Base-by-base conservation (phyloP, 345 rosid species). In the Salix exigua region DNA sequence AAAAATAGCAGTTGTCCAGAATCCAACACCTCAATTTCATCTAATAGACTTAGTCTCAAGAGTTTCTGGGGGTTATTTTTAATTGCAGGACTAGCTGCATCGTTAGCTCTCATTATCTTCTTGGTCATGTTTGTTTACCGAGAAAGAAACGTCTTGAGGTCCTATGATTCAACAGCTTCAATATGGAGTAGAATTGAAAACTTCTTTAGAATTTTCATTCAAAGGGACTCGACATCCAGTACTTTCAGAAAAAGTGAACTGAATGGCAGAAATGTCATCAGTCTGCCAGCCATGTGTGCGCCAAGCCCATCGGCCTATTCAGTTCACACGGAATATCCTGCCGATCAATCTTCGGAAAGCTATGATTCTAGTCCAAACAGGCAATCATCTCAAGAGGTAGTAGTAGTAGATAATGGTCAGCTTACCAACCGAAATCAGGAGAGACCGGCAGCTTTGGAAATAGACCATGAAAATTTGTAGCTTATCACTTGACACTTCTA, bases 51-150 rank as follows among this genome's bases (percentile, higher is more conserved):
- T 6, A 50, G 83, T 58, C 73, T 81, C 26, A 18, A 73, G 13
- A 76, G 77, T 62, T 76, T 81, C 71, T 73, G 71, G 77, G 80
- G 83, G 3, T 68, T 81, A 31, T 81, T 81, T 30, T 28, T 81
- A 12, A 76, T 81, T 6, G 80, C 80, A 0, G 83, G 83, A 61
- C 2, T 68, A 26, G 77, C 71, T 66, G 68, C 79, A 5, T 25
- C 44, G 6, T 16, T 60, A 31, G 73, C 83, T 33, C 64, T 80
- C 46, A 11, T 75, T 1, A 65, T 71, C 55, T 80, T 66, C 35
- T 0, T 28, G 0, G 70, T 23, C 48, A 55, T n/a, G 44, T 80
- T 80, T 12, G 12, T 70, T 14, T 80, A 67, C 38, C 73, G 62
- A 67, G 66, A 80, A 53, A 10, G 79, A 48, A 40, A 55, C 1